A percentile compares a stretch with the other conserved stretches of the same genome.
Evolutionary conservation across 768 basidiomycete species (phyloP).

Genomic region (Mycena chlorophos): DNA sequence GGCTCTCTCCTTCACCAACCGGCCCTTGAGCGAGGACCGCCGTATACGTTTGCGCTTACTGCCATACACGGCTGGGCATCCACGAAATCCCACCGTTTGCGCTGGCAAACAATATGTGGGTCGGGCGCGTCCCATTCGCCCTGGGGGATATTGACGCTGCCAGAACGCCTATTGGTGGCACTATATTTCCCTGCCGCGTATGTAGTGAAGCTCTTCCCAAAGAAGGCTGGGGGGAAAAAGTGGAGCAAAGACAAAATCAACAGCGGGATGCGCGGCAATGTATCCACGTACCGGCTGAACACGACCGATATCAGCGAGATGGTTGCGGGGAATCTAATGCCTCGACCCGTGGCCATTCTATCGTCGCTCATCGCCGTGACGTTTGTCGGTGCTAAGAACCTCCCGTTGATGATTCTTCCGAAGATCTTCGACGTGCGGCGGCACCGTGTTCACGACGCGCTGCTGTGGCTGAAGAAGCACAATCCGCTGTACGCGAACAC

Average conservation of each 20-base stretch:
- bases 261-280: constrained; percentile 11
- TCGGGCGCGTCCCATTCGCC: constrained; percentile 32
- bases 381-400: constrained; percentile 16
- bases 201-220: constrained; percentile 40
- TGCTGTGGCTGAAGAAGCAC: constrained; percentile 31
- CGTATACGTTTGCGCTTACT: constrained; percentile 16
- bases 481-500: constrained; percentile 28
- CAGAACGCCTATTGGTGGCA: constrained; percentile 37
- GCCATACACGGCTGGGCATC: background rate
- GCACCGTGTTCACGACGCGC: constrained; percentile 21
- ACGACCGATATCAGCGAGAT: constrained; percentile 40
- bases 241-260: constrained; percentile 21
- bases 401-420: constrained; percentile 3
- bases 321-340: constrained; percentile 56
- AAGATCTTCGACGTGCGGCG: constrained; percentile 15
- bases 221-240: constrained; percentile 9
- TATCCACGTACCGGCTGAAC: constrained; percentile 3
- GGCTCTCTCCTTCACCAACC: background rate
- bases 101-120: constrained; percentile 43
- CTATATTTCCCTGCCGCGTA: constrained; percentile 33
- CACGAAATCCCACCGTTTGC: constrained; percentile 21
- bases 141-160: constrained; percentile 31
- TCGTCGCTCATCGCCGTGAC: constrained; percentile 20
- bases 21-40: background rate
- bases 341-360: constrained; percentile 32